phyloP scores from a whole-genome alignment of 345 rosid species.

The Eucalyptus curtisii region DNA sequence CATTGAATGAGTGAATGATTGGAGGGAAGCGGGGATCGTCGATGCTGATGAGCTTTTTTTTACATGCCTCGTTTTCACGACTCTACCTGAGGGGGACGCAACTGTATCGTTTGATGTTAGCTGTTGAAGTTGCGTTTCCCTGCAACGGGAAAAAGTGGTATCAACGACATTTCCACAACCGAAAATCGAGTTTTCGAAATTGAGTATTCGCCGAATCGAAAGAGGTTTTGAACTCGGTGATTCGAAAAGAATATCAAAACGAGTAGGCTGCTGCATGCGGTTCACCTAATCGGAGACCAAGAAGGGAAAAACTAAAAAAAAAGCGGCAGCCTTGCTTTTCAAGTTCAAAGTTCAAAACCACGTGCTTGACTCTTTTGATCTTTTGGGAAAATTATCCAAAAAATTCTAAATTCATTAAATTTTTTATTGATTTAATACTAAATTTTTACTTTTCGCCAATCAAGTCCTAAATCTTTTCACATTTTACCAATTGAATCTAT shows the following conservation, averaged over 20 bases:
- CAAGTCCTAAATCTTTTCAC: too few species aligned
- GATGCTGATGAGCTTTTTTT: not conserved
- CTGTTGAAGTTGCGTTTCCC: not conserved
- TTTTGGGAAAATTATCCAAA: too few species aligned
- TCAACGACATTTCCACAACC: not conserved
- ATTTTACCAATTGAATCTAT: not conserved
- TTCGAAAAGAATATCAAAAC: not conserved
- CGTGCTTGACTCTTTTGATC: not conserved
- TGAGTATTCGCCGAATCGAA: not conserved
- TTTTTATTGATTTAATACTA: too few species aligned
- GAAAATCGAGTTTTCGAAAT: not conserved
- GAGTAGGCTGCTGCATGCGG: not conserved
- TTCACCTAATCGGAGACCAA: not conserved
- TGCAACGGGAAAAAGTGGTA: not conserved
- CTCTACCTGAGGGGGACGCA: not conserved
- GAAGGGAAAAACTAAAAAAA: not conserved
- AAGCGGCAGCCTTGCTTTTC: not conserved
- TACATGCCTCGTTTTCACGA: not conserved
- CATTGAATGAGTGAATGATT: not conserved
- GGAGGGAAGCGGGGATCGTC: not conserved
- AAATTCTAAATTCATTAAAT: too few species aligned
- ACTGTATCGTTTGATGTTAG: not conserved
- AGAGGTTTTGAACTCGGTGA: not conserved
- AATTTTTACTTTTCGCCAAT: too few species aligned
- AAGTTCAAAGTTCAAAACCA: slow-evolving; percentile 5